phyloP scores from a whole-genome alignment of 441 rosid genomes.

The Melastoma candidum region DNA sequence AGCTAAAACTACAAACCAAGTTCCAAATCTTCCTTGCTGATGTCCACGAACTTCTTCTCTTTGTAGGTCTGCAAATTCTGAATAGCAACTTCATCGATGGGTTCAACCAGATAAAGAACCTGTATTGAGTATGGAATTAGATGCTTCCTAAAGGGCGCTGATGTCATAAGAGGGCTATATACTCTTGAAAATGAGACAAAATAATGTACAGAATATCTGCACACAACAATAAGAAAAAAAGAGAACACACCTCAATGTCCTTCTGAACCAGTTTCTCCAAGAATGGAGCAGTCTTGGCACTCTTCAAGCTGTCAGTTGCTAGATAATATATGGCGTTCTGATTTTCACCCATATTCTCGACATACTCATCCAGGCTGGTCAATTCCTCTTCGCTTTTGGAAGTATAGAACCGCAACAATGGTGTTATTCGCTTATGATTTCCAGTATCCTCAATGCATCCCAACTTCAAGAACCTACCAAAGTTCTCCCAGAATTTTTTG shows the following conservation, averaged over 20 bases:
- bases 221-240: neutral
- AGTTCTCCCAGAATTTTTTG: slow-evolving; percentile 96
- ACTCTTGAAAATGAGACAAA: neutral
- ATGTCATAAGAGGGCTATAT: slow-evolving; percentile 1
- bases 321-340: slow-evolving; percentile 90
- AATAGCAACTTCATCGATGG: slow-evolving; percentile 97
- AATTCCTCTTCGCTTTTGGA: slow-evolving; percentile 88
- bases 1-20: slow-evolving; percentile 40
- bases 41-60: slow-evolving; percentile 94
- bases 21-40: slow-evolving; percentile 95
- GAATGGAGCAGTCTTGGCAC: slow-evolving; percentile 91
- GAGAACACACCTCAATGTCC: slow-evolving; percentile 54
- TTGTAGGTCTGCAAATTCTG: slow-evolving; percentile 92
- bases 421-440: slow-evolving; percentile 86
- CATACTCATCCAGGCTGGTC: slow-evolving; percentile 73
- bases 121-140: slow-evolving; percentile 20
- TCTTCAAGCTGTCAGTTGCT: slow-evolving; percentile 83
- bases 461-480: slow-evolving; percentile 78
- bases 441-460: slow-evolving; percentile 94
- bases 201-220: neutral
- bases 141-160: neutral
- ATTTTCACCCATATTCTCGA: slow-evolving; percentile 89
- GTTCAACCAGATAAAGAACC: slow-evolving; percentile 90
- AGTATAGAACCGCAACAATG: slow-evolving; percentile 63
- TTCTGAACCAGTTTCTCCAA: slow-evolving; percentile 86